These are phyloP conservation scores for Persicaria tinctoria DNA, from an alignment of 148 eudicot species.

Conservation along the genomic window DNA sequence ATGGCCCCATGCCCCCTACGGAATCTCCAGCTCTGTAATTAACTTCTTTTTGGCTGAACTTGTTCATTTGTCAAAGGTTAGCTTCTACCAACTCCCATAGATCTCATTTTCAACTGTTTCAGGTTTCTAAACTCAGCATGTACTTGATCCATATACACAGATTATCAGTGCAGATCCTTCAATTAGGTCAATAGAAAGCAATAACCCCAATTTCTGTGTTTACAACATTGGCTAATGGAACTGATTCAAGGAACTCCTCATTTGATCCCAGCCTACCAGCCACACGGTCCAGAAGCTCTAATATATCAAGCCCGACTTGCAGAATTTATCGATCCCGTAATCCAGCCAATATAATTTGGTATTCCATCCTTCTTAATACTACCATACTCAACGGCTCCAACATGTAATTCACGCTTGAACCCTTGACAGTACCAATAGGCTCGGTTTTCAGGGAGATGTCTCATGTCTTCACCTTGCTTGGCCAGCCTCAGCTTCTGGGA, in stretches of 20 bases:
- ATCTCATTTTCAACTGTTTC: neutral
- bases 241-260: slow-evolving; percentile 45
- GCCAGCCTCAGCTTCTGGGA: slow-evolving; percentile 35
- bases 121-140: neutral
- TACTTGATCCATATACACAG: neutral
- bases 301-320: slow-evolving; percentile 66
- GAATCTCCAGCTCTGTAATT: neutral
- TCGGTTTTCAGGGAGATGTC: slow-evolving; percentile 64
- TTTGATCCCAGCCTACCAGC: slow-evolving; percentile 85
- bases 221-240: too few species aligned
- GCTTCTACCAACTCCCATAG: neutral
- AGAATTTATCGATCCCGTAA: slow-evolving; percentile 44
- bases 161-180: neutral
- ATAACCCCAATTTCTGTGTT: too few species aligned
- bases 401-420: slow-evolving; percentile 62
- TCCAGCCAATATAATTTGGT: slow-evolving; percentile 67
- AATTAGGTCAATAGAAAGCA: neutral
- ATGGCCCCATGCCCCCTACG: neutral
- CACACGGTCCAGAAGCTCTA: slow-evolving; percentile 77
- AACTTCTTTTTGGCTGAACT: slow-evolving; percentile 3
- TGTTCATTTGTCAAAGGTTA: neutral
- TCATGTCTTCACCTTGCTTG: slow-evolving; percentile 48
- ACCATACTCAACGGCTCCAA: slow-evolving; percentile 46
- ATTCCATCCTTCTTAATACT: slow-evolving; percentile 58
- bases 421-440: slow-evolving; percentile 81